These are phyloP conservation scores for Ligustrum vulgare DNA, from an alignment of 257 asterid species.

Conservation along the genomic window DNA sequence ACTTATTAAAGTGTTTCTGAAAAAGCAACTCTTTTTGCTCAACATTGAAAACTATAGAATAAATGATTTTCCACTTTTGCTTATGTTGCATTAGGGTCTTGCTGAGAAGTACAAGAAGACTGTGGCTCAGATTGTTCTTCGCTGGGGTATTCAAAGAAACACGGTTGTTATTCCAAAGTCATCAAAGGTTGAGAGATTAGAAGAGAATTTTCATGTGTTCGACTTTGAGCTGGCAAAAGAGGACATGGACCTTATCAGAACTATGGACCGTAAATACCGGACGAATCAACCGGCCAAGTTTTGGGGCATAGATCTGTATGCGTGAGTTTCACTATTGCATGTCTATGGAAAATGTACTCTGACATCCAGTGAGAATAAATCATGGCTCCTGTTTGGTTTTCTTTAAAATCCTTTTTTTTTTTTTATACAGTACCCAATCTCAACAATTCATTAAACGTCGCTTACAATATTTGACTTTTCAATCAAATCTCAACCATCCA, in stretches of 20 bases:
- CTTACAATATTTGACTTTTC: too few relatives aligned
- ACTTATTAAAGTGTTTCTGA: background rate
- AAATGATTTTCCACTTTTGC: slow-evolving; percentile 4
- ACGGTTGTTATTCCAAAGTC: slow-evolving; percentile 59
- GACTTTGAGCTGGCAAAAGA: slow-evolving; percentile 48
- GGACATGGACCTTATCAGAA: slow-evolving; percentile 46
- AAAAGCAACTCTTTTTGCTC: background rate
- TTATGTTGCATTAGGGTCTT: slow-evolving; percentile 42
- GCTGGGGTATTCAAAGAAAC: slow-evolving; percentile 60
- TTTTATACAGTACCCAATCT: too few relatives aligned
- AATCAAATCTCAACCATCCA: too few relatives aligned
- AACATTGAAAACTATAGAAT: background rate
- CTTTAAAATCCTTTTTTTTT: too few relatives aligned
- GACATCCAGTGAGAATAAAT: background rate
- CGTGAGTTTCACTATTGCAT: slow-evolving; percentile 17
- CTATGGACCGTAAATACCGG: slow-evolving; percentile 44
- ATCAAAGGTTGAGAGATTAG: slow-evolving; percentile 57
- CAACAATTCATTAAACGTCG: too few relatives aligned
- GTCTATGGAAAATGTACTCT: background rate
- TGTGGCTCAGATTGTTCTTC: slow-evolving; percentile 60
- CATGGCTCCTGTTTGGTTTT: too few relatives aligned
- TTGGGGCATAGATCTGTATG: slow-evolving; percentile 59
- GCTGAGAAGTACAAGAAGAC: slow-evolving; percentile 52
- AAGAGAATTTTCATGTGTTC: slow-evolving; percentile 42
- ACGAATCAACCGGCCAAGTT: slow-evolving; percentile 62